phyloP scores from a whole-genome alignment of 1,284 basidiomycete genomes.

The Naganishia liquefaciens region DNA sequence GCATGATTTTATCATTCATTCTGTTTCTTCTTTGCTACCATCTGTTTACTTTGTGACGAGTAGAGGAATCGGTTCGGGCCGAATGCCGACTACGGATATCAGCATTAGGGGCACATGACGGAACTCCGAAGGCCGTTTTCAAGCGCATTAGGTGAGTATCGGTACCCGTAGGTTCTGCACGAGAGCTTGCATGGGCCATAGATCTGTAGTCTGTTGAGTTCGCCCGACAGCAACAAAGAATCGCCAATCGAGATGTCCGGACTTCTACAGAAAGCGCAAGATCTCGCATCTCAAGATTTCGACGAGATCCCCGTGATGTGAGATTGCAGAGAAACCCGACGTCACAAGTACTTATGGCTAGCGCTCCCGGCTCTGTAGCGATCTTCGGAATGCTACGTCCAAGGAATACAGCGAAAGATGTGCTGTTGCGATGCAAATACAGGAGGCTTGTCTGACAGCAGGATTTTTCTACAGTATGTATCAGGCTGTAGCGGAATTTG shows the following conservation, averaged over 20 bases:
- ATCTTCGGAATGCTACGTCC: slow-evolving; percentile 59
- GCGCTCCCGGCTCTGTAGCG: slow-evolving; percentile 54
- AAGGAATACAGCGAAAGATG: slow-evolving; percentile 54
- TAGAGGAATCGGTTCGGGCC: not conserved
- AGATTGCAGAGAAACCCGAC: not conserved
- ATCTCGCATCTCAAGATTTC: slow-evolving; percentile 6
- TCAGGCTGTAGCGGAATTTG: slow-evolving; percentile 20
- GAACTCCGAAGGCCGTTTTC: not conserved
- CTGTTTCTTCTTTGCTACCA: not conserved
- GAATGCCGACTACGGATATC: not conserved
- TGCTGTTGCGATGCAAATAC: slow-evolving; percentile 62
- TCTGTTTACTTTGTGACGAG: not conserved
- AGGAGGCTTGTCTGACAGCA: slow-evolving; percentile 69
- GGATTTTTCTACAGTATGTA: slow-evolving; percentile 76
- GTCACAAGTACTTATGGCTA: not conserved
- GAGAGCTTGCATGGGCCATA: too few species aligned
- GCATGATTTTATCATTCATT: too few species aligned
- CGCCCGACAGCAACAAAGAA: too few species aligned
- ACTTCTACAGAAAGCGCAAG: slow-evolving; percentile 15
- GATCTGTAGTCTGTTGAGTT: too few species aligned
- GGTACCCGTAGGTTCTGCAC: too few species aligned
- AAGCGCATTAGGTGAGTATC: too few species aligned
- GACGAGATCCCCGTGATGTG: slow-evolving; percentile 40
- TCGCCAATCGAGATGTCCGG: slow-evolving; percentile 3
- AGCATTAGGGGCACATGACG: not conserved